Base-by-base conservation (phyloP, 139 green algal genomes). In the Asterochloris sp. region DNA sequence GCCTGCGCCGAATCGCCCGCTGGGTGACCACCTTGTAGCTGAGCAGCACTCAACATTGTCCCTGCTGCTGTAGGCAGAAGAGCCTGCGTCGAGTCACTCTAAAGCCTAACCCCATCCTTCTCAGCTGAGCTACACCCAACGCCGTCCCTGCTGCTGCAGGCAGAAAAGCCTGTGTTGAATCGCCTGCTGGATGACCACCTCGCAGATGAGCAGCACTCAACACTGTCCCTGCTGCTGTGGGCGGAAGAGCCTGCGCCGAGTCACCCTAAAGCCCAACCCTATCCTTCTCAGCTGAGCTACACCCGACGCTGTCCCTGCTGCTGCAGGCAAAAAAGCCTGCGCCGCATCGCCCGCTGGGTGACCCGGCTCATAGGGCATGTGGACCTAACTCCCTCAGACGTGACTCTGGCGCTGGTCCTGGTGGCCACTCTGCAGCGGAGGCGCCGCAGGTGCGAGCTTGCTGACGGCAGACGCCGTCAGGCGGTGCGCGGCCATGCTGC, bases 381-480 rank as follows among this genome's bases (percentile, higher is more conserved):
- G 63, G 83, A 87, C 66, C 74, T 87, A n/a, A 83, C 83, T 2
- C 78, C 83, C 17, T 82, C 78, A 62, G 83, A 87, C 66, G 61
- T 74, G 16, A 79, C 73, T 0, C 12, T 84, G n/a, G 83, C 73
- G 0, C 83, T 87, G 24, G 69, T 87, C 0, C 73, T 87, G 64
- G 69, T 80, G 60, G 83, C 83, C 13, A 78, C 83, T 11, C 54
- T 87, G 66, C 83, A 87, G 83, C 73, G 83, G 17, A 78, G 63
- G 17, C 24, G 69, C 0, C 78, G 83, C 73, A 83, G 83, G 81
- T 77, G 66, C 15, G 23, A 14, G 14, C 60, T 66, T 19, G n/a
- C 8, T 27, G 75, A 62, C 14, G 29, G 62, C 47, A 68, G 27
- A 38, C 12, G 38, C 24, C 64, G 62, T 10, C 38, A 69, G 16